These are phyloP conservation scores for Beauveria sp. DNA, from an alignment of 2,329 filamentous ascomycete genomes.

Conservation along the genomic window DNA sequence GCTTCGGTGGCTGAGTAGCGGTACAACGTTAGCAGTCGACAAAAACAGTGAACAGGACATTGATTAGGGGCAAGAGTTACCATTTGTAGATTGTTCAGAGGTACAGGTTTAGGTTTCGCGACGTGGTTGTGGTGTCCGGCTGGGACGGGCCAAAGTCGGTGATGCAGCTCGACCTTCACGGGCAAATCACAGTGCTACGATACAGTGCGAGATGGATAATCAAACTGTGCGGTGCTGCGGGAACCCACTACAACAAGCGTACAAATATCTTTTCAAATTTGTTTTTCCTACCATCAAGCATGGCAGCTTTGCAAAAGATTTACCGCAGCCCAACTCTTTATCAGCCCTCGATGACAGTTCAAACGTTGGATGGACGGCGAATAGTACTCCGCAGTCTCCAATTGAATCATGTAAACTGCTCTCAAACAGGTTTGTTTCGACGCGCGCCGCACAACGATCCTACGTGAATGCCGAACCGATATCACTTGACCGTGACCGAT, in stretches of 20 bases:
- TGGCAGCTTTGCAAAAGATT: no score
- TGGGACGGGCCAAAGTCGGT: neutral
- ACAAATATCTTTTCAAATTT: neutral
- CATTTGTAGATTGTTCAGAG: neutral
- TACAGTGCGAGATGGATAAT: neutral
- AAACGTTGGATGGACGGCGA: neutral
- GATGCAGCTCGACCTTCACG: neutral
- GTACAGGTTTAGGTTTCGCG: neutral
- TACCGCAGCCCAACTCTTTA: no score
- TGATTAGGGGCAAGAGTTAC: neutral
- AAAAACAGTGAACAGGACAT: neutral
- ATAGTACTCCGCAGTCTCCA: neutral
- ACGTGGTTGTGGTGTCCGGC: neutral
- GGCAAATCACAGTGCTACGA: neutral
- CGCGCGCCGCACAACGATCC: neutral
- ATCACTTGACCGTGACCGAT: neutral
- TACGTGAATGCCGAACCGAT: neutral
- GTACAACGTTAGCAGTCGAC: neutral
- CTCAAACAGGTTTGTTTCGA: neutral
- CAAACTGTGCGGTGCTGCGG: neutral
- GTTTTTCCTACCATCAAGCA: neutral
- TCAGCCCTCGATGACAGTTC: neutral
- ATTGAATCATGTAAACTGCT: neutral
- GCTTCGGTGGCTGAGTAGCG: slow-evolving; percentile 42
- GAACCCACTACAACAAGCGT: neutral